Evolutionary conservation across 2,329 filamentous ascomycete species (phyloP).

Genomic region (Apiospora rasikravindrae): DNA sequence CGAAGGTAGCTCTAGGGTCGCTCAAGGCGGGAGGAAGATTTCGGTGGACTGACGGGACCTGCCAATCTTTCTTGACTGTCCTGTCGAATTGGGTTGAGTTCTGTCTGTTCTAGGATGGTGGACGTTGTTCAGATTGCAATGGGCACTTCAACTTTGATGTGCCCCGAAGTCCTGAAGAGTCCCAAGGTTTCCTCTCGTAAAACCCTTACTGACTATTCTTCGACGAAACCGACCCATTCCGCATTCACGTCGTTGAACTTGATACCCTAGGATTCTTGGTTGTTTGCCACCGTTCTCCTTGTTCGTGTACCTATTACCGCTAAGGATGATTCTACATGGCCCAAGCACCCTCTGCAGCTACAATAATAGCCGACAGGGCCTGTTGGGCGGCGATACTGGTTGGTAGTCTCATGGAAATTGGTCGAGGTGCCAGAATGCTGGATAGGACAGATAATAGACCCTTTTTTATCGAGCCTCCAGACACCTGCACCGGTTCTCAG

Average conservation of each 20-base stretch:
- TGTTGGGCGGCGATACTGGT: too few relatives aligned
- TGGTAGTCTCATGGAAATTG: background rate
- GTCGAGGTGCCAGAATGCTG: background rate
- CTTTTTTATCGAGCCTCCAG: background rate
- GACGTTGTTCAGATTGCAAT: too few relatives aligned
- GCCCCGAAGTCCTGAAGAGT: too few relatives aligned
- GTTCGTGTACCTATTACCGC: background rate
- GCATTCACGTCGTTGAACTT: background rate
- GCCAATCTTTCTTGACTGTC: too few relatives aligned
- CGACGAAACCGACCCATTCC: background rate
- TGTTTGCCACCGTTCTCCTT: background rate
- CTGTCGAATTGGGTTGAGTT: too few relatives aligned
- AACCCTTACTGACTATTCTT: background rate
- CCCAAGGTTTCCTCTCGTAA: too few relatives aligned
- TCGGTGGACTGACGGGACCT: conserved; percentile 28
- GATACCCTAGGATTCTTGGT: conserved; percentile 1
- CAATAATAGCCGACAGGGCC: too few relatives aligned
- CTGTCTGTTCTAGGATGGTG: background rate
- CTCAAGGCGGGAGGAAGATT: conserved; percentile 60
- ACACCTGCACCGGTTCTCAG: background rate
- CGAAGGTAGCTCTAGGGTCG: conserved; percentile 52
- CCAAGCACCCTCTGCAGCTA: too few relatives aligned
- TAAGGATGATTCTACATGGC: too few relatives aligned
- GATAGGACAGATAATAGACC: background rate
- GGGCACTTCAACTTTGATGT: too few relatives aligned